Conservation (phyloP, 2,329 filamentous ascomycete species). For the Capronia americana region DNA sequence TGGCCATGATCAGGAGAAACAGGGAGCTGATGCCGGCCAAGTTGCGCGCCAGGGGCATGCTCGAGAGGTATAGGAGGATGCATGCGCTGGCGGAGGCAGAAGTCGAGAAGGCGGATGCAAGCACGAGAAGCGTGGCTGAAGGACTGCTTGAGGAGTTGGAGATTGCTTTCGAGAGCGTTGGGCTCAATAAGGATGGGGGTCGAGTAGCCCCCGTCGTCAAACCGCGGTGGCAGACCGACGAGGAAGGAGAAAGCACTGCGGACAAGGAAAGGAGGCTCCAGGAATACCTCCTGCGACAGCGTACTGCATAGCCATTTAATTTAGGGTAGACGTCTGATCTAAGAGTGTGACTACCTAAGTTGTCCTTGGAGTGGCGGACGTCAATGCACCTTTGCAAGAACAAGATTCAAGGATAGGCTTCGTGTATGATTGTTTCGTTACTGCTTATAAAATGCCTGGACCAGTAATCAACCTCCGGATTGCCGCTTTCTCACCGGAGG, state of each 20-base stretch:
- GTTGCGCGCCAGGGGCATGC: slow-evolving; percentile 23
- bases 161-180: slow-evolving; percentile 27
- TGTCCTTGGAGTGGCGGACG: background rate
- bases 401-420: background rate
- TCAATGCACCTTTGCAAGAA: background rate
- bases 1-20: slow-evolving; percentile 24
- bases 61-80: slow-evolving; percentile 22
- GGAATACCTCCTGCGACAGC: slow-evolving; percentile 26
- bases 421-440: background rate
- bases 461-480: background rate
- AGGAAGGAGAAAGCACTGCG: background rate
- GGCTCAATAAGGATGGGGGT: slow-evolving; percentile 27
- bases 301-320: background rate
- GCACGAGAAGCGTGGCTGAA: slow-evolving; percentile 30
- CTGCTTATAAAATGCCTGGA: background rate
- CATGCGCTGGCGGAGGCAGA: slow-evolving; percentile 28
- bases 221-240: background rate
- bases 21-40: slow-evolving; percentile 19
- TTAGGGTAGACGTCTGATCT: background rate
- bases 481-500: background rate
- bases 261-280: slow-evolving; percentile 26
- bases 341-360: background rate
- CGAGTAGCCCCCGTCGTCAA: slow-evolving; percentile 16
- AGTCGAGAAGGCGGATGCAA: slow-evolving; percentile 24
- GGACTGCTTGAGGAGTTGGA: slow-evolving; percentile 33